Evolutionary conservation across 164 flowering plant species (phyloP).

Genomic region (Kingdonia uniflora): DNA sequence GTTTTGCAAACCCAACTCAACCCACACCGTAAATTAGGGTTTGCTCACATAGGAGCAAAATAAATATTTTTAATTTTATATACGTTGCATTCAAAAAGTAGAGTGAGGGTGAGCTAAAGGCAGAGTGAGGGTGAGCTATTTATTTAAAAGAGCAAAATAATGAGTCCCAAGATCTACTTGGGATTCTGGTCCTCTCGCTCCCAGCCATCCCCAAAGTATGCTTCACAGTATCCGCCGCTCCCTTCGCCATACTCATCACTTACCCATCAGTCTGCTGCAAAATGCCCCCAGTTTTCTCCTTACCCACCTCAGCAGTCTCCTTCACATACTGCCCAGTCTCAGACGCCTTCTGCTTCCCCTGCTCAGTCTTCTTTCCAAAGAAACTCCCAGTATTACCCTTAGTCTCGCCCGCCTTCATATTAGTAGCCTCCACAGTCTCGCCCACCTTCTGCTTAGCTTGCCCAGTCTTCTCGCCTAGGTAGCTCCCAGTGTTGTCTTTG

Average conservation of each 20-base stretch:
- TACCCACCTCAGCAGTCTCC: constrained; percentile 20
- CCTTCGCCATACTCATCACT: constrained; percentile 21
- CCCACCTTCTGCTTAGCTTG: not conserved
- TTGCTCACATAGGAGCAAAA: too few relatives aligned
- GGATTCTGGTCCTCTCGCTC: too few relatives aligned
- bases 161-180: too few relatives aligned
- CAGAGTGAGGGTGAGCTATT: too few relatives aligned
- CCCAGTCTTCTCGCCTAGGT: not conserved
- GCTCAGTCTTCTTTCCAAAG: not conserved
- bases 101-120: too few relatives aligned
- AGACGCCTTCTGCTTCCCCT: not conserved
- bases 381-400: constrained; percentile 15
- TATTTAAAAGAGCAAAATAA: too few relatives aligned
- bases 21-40: too few relatives aligned
- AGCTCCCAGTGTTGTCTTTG: constrained; percentile 1
- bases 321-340: constrained; percentile 4
- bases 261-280: constrained; percentile 39
- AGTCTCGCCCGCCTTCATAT: constrained; percentile 10
- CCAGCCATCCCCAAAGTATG: constrained; percentile 39
- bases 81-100: too few relatives aligned
- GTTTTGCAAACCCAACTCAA: too few relatives aligned
- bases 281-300: constrained; percentile 39
- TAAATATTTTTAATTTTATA: too few relatives aligned
- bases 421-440: too few relatives aligned
- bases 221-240: constrained; percentile 57